Base-by-base conservation (phyloP, 306 rosid genomes). In the Macrotyloma uniflorum region DNA sequence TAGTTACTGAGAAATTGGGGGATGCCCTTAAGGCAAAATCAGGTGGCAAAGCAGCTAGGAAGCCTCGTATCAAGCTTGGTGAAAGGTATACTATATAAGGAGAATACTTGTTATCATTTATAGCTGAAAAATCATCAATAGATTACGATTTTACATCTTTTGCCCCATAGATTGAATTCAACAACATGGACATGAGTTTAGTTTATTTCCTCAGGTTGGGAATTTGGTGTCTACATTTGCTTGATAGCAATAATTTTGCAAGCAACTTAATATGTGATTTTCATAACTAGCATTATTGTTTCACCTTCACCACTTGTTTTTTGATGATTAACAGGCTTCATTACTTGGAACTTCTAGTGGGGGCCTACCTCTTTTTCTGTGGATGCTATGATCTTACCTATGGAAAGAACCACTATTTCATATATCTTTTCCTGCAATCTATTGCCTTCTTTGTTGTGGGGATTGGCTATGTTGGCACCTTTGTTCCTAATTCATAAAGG, bases 1-100 rank as follows among this genome's bases (percentile, higher is more conserved):
- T 94, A 10, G 97, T 94, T 78, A 94, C 97, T 1, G 97, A 90
- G 88, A 94, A 94, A 92, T 72, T 92, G 64, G 98, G 98, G 53
- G 97, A 92, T 80, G 92, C 93, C 38, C 93, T 92, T 46, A 90
- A 92, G 85, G 81, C 83, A 77, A 90, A 87, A 85, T 67, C 76
- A 26, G 85, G 86, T n/a, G 76, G 80, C 65, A 92, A 92, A 84
- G 77, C 93, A 40, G 82, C 83, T 30, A 87, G 30, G 79, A 92
- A 87, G 53, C 90, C 86, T 65, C 88, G 83, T 5, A 45, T 83
- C n/a, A 77, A 80, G 74, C 47, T 90, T 22, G 86, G 88, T 18
- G 97, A 85, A 83, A 88, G 98, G 98, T 46, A 70, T 24, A 61
- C 23, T 7, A 30, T 7, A 15, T 16, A 16, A 3, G 67, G 67